These are phyloP conservation scores for Clarireedia paspali DNA, from an alignment of 2,329 filamentous ascomycete species.

Conservation along the genomic window DNA sequence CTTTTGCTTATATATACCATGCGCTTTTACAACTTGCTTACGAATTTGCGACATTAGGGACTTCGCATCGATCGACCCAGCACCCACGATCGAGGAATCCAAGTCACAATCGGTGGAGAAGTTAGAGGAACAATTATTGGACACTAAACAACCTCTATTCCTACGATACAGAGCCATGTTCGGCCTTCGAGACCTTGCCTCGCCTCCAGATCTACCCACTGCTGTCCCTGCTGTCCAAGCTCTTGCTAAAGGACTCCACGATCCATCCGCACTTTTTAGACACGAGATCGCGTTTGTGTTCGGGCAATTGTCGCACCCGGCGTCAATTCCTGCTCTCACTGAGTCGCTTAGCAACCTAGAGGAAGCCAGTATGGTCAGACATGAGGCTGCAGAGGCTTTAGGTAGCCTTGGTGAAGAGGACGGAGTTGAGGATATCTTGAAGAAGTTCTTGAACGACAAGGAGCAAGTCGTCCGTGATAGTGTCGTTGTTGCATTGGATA, in stretches of 20 bases:
- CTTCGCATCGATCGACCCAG: constrained; percentile 92
- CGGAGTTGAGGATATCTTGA: constrained; percentile 81
- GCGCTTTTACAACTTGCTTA: constrained; percentile 8
- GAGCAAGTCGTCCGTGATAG: constrained; percentile 93
- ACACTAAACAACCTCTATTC: constrained; percentile 75
- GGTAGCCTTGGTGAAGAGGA: constrained; percentile 90
- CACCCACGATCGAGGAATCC: constrained; percentile 75
- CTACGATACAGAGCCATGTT: constrained; percentile 97
- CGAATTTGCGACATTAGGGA: constrained; percentile 50
- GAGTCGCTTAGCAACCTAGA: constrained; percentile 67
- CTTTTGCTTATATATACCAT: background rate
- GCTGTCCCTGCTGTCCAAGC: constrained; percentile 81
- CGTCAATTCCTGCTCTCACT: constrained; percentile 87
- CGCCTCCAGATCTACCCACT: constrained; percentile 83
- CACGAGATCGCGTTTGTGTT: constrained; percentile 99
- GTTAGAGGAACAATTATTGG: constrained; percentile 69
- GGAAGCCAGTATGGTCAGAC: constrained; percentile 93
- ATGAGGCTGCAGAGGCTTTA: constrained; percentile 93
- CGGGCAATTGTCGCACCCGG: constrained; percentile 89
- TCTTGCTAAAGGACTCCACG: constrained; percentile 75
- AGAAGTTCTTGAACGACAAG: constrained; percentile 77
- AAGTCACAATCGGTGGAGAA: constrained; percentile 62
- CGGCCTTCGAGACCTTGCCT: constrained; percentile 86
- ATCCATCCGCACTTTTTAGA: constrained; percentile 86
- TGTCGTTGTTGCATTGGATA: constrained; percentile 90